A percentile compares a stretch with the other conserved stretches of the same genome.
Evolutionary conservation across 176 grass and related monocot species (phyloP).

Genomic region (Rhipidocladum racemiflorum): DNA sequence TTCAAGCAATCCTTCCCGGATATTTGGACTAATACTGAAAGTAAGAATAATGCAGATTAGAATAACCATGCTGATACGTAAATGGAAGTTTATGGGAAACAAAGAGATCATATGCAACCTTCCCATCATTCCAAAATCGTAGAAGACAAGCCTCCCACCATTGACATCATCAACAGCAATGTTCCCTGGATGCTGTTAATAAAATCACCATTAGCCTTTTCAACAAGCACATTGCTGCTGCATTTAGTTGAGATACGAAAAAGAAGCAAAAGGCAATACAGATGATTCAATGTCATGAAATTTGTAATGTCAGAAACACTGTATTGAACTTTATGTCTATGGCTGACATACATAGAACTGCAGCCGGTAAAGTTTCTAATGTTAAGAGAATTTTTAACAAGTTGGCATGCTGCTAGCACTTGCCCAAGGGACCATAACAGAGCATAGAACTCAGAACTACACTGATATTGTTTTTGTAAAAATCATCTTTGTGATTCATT

Average conservation of each 20-base stretch:
- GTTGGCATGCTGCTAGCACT: background rate
- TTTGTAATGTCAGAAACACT: background rate
- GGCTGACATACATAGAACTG: background rate
- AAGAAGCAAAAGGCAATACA: slow-evolving; percentile 7
- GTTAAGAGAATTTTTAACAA: slow-evolving; percentile 4
- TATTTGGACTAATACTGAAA: slow-evolving; percentile 90
- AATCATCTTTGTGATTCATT: slow-evolving; percentile 13
- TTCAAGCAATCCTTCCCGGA: slow-evolving; percentile 91
- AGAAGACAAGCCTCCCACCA: slow-evolving; percentile 98
- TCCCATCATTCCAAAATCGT: slow-evolving; percentile 99
- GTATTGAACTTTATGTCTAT: slow-evolving; percentile 12
- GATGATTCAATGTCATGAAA: slow-evolving; percentile 8
- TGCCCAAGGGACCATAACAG: background rate
- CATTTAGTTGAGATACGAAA: slow-evolving; percentile 17
- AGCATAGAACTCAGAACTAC: slow-evolving; percentile 3
- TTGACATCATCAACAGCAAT: slow-evolving; percentile 98
- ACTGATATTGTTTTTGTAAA: slow-evolving; percentile 21
- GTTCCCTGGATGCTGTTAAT: slow-evolving; percentile 91
- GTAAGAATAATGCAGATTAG: slow-evolving; percentile 25
- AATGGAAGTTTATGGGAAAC: slow-evolving; percentile 9
- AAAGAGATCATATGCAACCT: slow-evolving; percentile 51
- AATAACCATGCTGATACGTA: slow-evolving; percentile 15
- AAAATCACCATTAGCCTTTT: slow-evolving; percentile 21
- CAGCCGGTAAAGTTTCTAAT: background rate
- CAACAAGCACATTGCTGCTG: background rate